phyloP scores from a whole-genome alignment of 192 early-diverging fungal genomes.

The Backusella macrospora region DNA sequence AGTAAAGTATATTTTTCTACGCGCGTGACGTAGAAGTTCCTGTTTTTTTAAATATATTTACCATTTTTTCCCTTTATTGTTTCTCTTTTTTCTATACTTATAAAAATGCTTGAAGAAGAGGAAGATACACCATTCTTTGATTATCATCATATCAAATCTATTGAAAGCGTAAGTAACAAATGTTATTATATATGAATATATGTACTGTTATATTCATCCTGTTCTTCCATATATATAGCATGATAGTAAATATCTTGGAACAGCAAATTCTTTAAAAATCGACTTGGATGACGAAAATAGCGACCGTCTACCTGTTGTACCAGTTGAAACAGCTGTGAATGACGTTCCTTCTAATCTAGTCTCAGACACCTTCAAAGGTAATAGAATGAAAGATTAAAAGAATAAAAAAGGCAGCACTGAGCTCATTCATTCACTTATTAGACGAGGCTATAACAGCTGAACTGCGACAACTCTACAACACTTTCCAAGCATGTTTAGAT shows the following conservation, averaged over 20 bases:
- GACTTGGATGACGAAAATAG: background rate
- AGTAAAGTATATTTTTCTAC: background rate
- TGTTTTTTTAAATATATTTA: background rate
- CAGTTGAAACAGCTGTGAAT: background rate
- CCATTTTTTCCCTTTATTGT: constrained; percentile 7
- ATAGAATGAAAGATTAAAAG: background rate
- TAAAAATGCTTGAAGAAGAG: background rate
- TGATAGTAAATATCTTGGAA: constrained; percentile 27
- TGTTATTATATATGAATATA: background rate
- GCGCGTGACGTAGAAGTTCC: constrained; percentile 1
- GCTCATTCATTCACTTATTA: background rate
- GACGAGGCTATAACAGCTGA: constrained; percentile 57
- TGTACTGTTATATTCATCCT: background rate
- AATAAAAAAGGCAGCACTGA: background rate
- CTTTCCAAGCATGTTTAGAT: constrained; percentile 72
- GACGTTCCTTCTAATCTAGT: constrained; percentile 9
- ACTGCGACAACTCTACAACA: constrained; percentile 60
- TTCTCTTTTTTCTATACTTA: background rate
- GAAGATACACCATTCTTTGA: constrained; percentile 38
- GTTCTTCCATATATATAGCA: background rate
- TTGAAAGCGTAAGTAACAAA: constrained; percentile 28
- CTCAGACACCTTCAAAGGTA: background rate
- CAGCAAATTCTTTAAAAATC: background rate
- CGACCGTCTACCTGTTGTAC: background rate
- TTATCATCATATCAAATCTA: constrained; percentile 37